Base-by-base conservation (phyloP, 345 rosid genomes). In the Ailanthus altissimus region DNA sequence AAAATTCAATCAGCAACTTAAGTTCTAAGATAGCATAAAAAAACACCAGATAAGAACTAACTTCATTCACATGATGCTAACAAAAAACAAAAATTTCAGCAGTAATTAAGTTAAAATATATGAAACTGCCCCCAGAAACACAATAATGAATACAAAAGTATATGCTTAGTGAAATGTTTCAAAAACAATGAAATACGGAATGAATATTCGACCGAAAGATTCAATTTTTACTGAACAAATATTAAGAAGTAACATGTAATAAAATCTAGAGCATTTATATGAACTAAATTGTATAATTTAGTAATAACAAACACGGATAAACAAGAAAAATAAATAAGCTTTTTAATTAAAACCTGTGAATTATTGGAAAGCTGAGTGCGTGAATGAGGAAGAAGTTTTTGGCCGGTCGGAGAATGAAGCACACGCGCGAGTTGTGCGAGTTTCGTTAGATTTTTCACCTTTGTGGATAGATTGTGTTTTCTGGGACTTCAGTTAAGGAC, bases 341-440 rank as follows among this genome's bases (percentile, higher is more conserved):
- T 51, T 20, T 13, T 12, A 2, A 54, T 5, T 20, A 32, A 50
- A 50, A 75, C 78, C 78, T 75, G 61, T 38, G 40, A 64, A 63
- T 64, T 61, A 23, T 59, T 10, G 36, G 58, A 50, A 63, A 38
- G 36, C 20, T 67, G 20, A 15, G 32, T 38, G 45, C 1, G 71
- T 5, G 63, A 32, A 3, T 14, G 15, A 32, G 50, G 14, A 71
- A 50, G 36, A 16, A 53, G 60, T 40, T 32, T 32, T 32, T 28
- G 54, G 68, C 58, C 32, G 58, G 77, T 23, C 62, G 78, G 78
- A 75, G 71, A 64, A 23, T 8, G 50, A 21, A 64, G 4, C 10
- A 36, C 62, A 21, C 71, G 70, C 38, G 71, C 71, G 40, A 38
- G 25, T 49, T 51, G 36, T 23, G 71, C 15, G 51, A 75, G 71